These are phyloP conservation scores for Peronospora belbahrii DNA, from an alignment of 352 stramenopile genomes.

Conservation along the genomic window DNA sequence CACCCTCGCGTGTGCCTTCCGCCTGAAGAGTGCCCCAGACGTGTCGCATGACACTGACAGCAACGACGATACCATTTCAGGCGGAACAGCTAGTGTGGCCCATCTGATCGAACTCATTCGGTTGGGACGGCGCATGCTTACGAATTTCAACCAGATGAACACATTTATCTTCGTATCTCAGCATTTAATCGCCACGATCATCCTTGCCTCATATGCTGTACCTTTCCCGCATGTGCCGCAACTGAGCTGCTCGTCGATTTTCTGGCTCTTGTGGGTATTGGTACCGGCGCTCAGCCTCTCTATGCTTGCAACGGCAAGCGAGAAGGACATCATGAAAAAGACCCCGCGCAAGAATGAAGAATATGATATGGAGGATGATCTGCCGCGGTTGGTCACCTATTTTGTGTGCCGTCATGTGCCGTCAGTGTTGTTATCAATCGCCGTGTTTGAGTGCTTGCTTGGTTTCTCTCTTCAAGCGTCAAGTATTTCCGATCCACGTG, in stretches of 20 bases:
- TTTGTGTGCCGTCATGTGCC: slow-evolving; percentile 69
- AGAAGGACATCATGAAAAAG: slow-evolving; percentile 74
- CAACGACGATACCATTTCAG: slow-evolving; percentile 24
- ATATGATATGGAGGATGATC: slow-evolving; percentile 48
- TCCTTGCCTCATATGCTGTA: slow-evolving; percentile 54
- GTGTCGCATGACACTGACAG: slow-evolving; percentile 7
- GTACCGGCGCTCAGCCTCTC: slow-evolving; percentile 66
- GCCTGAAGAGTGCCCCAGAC: slow-evolving; percentile 34
- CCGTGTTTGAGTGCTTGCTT: slow-evolving; percentile 62
- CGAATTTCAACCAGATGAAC: slow-evolving; percentile 78
- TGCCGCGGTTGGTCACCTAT: slow-evolving; percentile 50
- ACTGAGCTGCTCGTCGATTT: slow-evolving; percentile 67
- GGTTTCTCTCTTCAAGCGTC: slow-evolving; percentile 55
- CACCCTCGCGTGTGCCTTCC: slow-evolving; percentile 70
- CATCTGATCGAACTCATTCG: slow-evolving; percentile 79
- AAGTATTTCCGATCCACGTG: slow-evolving; percentile 4
- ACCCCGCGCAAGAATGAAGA: slow-evolving; percentile 82
- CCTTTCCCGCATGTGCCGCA: slow-evolving; percentile 74
- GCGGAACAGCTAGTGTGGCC: slow-evolving; percentile 38
- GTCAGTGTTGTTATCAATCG: slow-evolving; percentile 45
- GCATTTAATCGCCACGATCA: slow-evolving; percentile 68
- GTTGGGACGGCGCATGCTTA: slow-evolving; percentile 68
- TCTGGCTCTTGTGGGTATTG: slow-evolving; percentile 78
- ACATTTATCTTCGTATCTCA: slow-evolving; percentile 83
- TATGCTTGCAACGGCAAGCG: slow-evolving; percentile 65